A percentile compares a stretch with the other conserved stretches of the same genome.
These are phyloP conservation scores for Salix brachista DNA, from an alignment of 345 rosid species.

Conservation along the genomic window DNA sequence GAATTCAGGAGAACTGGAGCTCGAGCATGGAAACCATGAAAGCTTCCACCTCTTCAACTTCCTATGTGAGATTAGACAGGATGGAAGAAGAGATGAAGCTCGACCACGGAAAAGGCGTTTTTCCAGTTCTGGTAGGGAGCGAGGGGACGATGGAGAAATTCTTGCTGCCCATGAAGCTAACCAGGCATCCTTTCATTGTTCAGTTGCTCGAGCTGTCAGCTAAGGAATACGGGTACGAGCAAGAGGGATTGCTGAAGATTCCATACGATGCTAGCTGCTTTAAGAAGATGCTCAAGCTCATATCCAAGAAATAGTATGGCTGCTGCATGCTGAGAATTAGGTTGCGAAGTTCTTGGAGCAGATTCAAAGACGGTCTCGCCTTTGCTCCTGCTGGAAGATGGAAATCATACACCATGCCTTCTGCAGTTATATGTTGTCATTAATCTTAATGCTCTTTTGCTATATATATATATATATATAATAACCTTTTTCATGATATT, in stretches of 20 bases:
- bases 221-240: not conserved
- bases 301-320: not conserved
- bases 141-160: not conserved
- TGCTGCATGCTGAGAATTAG: too few relatives aligned
- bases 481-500: too few relatives aligned
- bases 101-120: not conserved
- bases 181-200: not conserved
- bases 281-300: not conserved
- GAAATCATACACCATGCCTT: too few relatives aligned
- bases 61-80: not conserved
- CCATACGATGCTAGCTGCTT: not conserved
- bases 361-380: too few relatives aligned
- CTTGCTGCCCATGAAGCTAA: not conserved
- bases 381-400: too few relatives aligned
- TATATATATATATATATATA: too few relatives aligned
- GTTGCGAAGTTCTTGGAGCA: too few relatives aligned
- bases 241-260: not conserved
- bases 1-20: not conserved
- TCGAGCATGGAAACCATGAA: not conserved
- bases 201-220: not conserved
- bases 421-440: too few relatives aligned
- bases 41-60: not conserved
- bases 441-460: too few relatives aligned
- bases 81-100: not conserved
- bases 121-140: not conserved